These are phyloP conservation scores for Fennellomyces sp. DNA, from an alignment of 371 early-diverging fungal genomes.

Conservation along the genomic window DNA sequence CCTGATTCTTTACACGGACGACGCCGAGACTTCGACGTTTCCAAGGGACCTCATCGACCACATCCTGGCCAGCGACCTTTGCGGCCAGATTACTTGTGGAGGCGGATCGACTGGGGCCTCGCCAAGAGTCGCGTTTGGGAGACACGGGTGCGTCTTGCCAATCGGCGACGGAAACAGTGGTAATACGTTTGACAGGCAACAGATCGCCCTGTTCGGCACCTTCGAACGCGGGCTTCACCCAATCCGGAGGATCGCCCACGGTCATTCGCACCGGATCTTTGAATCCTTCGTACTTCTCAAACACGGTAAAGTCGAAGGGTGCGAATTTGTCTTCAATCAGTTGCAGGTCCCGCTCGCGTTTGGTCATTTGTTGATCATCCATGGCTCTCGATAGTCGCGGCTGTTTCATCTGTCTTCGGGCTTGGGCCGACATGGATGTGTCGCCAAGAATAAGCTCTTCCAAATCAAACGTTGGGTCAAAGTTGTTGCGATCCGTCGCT, in stretches of 20 bases:
- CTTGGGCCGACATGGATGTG: constrained; percentile 51
- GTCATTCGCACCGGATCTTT: constrained; percentile 66
- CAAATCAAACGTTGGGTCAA: constrained; percentile 93
- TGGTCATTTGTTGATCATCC: constrained; percentile 8
- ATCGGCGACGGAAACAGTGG: constrained; percentile 16
- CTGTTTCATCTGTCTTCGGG: constrained; percentile 5
- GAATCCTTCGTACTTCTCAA: constrained; percentile 67
- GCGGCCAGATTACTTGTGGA: background rate
- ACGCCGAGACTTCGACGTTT: constrained; percentile 29
- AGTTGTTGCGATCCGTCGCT: constrained; percentile 73
- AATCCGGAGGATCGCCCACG: constrained; percentile 72
- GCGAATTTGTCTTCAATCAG: constrained; percentile 66
- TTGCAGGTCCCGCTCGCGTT: constrained; percentile 40
- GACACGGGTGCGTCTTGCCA: constrained; percentile 13
- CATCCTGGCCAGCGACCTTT: constrained; percentile 5
- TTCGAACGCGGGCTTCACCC: constrained; percentile 68
- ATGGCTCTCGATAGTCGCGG: background rate
- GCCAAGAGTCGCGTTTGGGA: constrained; percentile 15
- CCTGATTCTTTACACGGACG: constrained; percentile 12
- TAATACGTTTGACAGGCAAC: constrained; percentile 47
- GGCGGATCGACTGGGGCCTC: constrained; percentile 30
- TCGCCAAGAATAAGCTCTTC: constrained; percentile 92
- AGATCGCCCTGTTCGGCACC: constrained; percentile 53
- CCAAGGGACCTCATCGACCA: constrained; percentile 11
- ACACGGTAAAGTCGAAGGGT: constrained; percentile 67